phyloP scores from a whole-genome alignment of 148 eudicot genomes.

The Talinum fruticosum region DNA sequence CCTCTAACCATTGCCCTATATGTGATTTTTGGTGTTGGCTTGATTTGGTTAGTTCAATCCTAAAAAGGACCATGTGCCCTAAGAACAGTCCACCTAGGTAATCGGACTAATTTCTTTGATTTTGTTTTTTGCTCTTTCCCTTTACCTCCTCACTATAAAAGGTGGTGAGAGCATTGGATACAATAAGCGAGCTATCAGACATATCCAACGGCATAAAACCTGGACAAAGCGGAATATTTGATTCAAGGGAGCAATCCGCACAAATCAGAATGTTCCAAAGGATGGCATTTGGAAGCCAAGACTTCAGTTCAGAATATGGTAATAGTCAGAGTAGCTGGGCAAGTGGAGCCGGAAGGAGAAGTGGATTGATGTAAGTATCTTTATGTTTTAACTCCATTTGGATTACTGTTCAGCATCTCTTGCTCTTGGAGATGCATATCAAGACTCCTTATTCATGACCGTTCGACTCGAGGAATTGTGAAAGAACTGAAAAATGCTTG shows the following conservation, averaged over 20 bases:
- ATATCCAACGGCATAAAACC: conserved; percentile 89
- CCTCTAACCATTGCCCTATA: too few species aligned
- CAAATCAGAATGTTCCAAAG: conserved; percentile 83
- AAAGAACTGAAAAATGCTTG: conserved; percentile 8
- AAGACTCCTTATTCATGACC: too few species aligned
- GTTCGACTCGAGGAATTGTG: too few species aligned
- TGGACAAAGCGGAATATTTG: conserved; percentile 73
- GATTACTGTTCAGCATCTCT: conserved; percentile 1
- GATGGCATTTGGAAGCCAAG: conserved; percentile 95
- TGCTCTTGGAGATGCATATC: conserved; percentile 10
- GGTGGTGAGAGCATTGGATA: conserved; percentile 86
- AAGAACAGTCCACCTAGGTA: background rate
- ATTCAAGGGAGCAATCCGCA: conserved; percentile 83
- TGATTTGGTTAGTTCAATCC: background rate
- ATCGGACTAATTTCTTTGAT: background rate
- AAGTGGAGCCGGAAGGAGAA: conserved; percentile 40
- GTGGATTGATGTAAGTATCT: background rate
- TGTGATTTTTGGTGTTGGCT: too few species aligned
- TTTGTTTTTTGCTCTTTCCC: background rate
- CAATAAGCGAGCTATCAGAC: conserved; percentile 59
- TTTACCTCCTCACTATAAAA: conserved; percentile 13
- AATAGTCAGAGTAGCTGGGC: conserved; percentile 54
- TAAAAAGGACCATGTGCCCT: background rate
- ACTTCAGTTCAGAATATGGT: conserved; percentile 55
- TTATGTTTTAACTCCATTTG: too few species aligned